These are phyloP conservation scores for Colletotrichum sojae DNA, from an alignment of 2,329 filamentous ascomycete species.

Conservation along the genomic window DNA sequence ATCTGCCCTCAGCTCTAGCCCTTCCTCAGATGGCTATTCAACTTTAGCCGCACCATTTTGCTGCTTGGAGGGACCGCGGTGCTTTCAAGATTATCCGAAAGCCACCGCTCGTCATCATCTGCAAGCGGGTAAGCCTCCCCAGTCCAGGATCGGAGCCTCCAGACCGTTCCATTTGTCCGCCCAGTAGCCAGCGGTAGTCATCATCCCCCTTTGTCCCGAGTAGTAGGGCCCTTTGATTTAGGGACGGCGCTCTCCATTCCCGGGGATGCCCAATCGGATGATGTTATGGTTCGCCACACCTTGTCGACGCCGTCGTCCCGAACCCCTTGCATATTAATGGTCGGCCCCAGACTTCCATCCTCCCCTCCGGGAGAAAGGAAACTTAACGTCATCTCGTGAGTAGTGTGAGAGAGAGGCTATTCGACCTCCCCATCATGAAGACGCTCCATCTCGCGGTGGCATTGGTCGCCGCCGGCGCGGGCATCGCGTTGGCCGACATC, in stretches of 20 bases:
- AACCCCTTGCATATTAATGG: conserved; percentile 6
- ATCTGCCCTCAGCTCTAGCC: background rate
- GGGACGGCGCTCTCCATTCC: background rate
- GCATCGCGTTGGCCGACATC: background rate
- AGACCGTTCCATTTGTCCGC: background rate
- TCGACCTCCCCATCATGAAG: conserved; percentile 1
- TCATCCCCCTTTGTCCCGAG: background rate
- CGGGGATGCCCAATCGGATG: background rate
- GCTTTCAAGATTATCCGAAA: background rate
- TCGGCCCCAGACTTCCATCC: background rate
- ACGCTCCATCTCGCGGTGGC: conserved; percentile 3
- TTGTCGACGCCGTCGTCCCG: background rate
- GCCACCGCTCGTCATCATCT: background rate
- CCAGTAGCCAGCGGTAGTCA: background rate
- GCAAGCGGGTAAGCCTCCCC: background rate
- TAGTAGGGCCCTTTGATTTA: background rate
- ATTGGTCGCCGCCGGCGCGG: background rate
- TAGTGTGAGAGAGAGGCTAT: background rate
- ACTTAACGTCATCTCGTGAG: background rate
- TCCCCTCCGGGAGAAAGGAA: background rate
- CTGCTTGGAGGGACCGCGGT: background rate
- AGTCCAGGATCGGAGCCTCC: background rate
- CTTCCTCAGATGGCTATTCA: background rate
- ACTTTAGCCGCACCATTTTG: background rate
- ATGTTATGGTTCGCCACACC: background rate